Evolutionary conservation across 2,329 filamentous ascomycete species (phyloP).

Genomic region (Neopestalotiopsis rosae): DNA sequence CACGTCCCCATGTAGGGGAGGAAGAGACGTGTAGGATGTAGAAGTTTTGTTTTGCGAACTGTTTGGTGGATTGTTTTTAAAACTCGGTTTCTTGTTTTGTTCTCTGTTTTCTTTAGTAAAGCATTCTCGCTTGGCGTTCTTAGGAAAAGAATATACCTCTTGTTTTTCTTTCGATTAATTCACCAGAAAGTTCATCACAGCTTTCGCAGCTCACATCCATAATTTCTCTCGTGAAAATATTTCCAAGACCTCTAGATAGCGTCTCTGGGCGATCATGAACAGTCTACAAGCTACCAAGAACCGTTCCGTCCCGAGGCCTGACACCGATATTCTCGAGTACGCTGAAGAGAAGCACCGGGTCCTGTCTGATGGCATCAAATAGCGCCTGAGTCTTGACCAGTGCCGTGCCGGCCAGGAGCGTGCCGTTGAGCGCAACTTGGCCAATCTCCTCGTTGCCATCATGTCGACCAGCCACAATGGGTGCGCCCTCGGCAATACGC

Average conservation of each 20-base stretch:
- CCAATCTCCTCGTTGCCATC: slow-evolving; percentile 42
- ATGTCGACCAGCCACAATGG: slow-evolving; percentile 25
- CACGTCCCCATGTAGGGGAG: neutral
- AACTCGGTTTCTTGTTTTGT: no score
- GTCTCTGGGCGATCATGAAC: neutral
- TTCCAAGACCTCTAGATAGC: neutral
- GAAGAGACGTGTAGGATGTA: neutral
- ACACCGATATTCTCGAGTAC: slow-evolving; percentile 49
- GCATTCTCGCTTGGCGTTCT: no score
- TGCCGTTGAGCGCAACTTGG: slow-evolving; percentile 61
- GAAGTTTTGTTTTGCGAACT: no score
- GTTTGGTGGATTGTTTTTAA: no score
- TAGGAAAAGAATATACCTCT: no score
- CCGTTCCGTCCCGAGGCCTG: neutral
- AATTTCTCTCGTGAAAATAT: neutral
- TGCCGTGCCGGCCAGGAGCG: slow-evolving; percentile 67
- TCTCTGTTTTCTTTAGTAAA: no score
- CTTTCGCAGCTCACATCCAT: no score
- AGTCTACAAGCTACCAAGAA: neutral
- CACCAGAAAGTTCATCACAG: no score
- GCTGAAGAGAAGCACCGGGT: slow-evolving; percentile 42
- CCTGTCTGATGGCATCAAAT: slow-evolving; percentile 58
- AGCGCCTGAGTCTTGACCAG: slow-evolving; percentile 64
- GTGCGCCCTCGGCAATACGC: slow-evolving; percentile 55
- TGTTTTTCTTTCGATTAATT: no score